These are phyloP conservation scores for Lenwebbia sp. DNA, from an alignment of 345 rosid genomes.

Conservation along the genomic window DNA sequence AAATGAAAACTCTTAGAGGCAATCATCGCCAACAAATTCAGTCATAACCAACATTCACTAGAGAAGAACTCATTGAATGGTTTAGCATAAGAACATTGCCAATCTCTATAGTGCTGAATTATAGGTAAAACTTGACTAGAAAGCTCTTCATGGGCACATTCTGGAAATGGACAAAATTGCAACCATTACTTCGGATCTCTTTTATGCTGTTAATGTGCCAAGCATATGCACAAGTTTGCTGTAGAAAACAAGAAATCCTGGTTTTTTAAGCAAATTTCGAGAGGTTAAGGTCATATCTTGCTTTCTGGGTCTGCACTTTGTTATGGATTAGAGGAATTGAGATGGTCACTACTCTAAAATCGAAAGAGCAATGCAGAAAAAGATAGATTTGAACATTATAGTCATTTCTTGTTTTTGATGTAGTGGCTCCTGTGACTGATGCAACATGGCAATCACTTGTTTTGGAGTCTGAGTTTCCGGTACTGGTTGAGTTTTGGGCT, in stretches of 20 bases:
- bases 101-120: background rate
- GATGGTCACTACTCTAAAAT: background rate
- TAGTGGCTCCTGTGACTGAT: slow-evolving; percentile 26
- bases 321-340: background rate
- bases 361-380: background rate
- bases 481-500: slow-evolving; percentile 47
- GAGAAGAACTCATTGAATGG: background rate
- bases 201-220: background rate
- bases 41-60: background rate
- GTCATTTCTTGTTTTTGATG: background rate
- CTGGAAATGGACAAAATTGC: background rate
- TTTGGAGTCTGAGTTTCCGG: slow-evolving; percentile 20
- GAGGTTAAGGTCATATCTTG: background rate
- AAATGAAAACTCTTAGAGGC: background rate
- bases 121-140: background rate
- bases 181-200: background rate
- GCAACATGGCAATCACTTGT: slow-evolving; percentile 25
- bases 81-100: background rate
- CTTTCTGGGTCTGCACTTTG: background rate
- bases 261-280: background rate
- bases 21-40: background rate
- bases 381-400: background rate
- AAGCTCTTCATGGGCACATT: background rate
- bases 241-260: background rate
- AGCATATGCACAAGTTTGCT: background rate